Base-by-base conservation (phyloP, 495 filamentous ascomycete species). In the Pyrenopolyporus hunteri region DNA sequence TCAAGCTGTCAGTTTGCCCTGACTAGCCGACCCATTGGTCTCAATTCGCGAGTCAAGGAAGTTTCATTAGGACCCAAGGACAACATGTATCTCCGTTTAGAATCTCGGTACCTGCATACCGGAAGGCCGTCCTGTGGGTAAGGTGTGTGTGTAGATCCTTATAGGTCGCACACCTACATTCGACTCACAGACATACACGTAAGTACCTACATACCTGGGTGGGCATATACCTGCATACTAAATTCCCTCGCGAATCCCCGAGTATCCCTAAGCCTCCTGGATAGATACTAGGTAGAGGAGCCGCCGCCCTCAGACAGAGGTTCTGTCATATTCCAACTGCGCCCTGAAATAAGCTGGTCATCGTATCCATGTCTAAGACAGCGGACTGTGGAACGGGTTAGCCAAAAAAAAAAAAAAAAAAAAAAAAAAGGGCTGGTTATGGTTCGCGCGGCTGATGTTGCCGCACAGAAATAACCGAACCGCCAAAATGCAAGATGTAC, bases 31-130 rank as follows among this genome's bases (percentile, higher is more conserved):
- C 19, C 23, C 36, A 9, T n/a, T 23, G 13, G 6, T 23, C 20
- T 29, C 20, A 29, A 8, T 33, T 26, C 20, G 50, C 19, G 31
- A 56, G 46, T 65, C 32, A 52, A 29, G 23, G 44, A 20, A 14
- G 20, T 17, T 28, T 48, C 14, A 25, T 39, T 28, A 48, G 3
- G 25, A 9, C 20, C 39, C 0, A 10, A 37, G 23, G 44, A 35
- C 40, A 25, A 9, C 14, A 49, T 50, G 32, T 35, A 36, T 50
- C 28, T 13, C 40, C 40, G 40, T 25, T 25, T 50, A 50, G 19
- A 51, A 39, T 52, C n/a, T 52, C 20, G 61, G 63, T 66, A 61
- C 63, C 63, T 66, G 63, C 63, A 60, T 66, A 45, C 35, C 20
- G 23, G 35, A 33, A 42, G 17, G 16, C 48, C 37, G 13, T 37